Percentiles rank a stretch among this genome's conserved stretches.
Evolutionary conservation across 2,329 filamentous ascomycete species (phyloP).

Genomic region (Hymenotorrendiella dingleyae): DNA sequence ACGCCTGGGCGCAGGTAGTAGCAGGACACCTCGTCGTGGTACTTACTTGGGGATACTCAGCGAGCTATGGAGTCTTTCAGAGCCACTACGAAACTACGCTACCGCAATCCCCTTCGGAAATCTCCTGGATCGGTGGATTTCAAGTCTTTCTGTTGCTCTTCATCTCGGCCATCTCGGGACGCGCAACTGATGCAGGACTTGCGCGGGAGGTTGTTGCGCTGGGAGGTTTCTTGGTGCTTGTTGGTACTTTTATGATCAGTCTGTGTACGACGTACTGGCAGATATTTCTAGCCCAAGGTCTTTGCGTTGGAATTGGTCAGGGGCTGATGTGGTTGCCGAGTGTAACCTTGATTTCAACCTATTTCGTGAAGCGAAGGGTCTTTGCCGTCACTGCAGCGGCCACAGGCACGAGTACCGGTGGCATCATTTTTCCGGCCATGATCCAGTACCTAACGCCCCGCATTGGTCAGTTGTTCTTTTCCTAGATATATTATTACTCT

Average conservation of each 20-base stretch:
- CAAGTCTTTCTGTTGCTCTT: conserved; percentile 39
- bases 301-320: conserved; percentile 34
- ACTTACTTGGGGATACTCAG: conserved; percentile 29
- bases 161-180: conserved; percentile 37
- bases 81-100: conserved; percentile 35
- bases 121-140: conserved; percentile 44
- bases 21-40: conserved; percentile 25
- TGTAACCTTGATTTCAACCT: conserved; percentile 28
- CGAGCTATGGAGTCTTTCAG: conserved; percentile 21
- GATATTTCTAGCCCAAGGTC: conserved; percentile 35
- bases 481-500: too few relatives aligned
- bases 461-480: conserved; percentile 13
- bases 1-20: conserved; percentile 28
- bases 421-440: conserved; percentile 37
- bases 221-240: conserved; percentile 12
- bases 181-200: conserved; percentile 38
- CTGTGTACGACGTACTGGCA: conserved; percentile 34
- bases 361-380: conserved; percentile 15
- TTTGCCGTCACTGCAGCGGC: conserved; percentile 31
- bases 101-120: conserved; percentile 31
- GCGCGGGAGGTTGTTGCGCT: conserved; percentile 21
- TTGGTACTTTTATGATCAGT: conserved; percentile 33
- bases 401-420: conserved; percentile 31
- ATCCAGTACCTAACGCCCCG: conserved; percentile 30
- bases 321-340: conserved; percentile 34